Evolutionary conservation across 2,329 filamentous ascomycete genomes (phyloP), one percentile per base, ranked within the genome.

Genomic region (Colletotrichum liaoningense): DNA sequence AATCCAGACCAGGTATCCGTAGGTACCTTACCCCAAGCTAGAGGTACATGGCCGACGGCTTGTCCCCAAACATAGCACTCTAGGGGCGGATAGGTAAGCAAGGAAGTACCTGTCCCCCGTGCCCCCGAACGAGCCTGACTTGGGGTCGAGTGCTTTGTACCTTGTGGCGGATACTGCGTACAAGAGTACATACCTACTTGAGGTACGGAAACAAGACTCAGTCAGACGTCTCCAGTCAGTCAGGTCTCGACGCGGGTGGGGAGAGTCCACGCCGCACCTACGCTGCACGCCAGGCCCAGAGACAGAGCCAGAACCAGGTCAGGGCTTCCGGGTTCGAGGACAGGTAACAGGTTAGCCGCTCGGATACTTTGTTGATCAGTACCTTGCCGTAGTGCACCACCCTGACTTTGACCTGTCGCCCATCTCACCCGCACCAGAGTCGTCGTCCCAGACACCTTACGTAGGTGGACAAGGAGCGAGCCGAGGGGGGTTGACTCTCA

Each of bases 291-390:
- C 65, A 69, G 65, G 63, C 28, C 57, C 63, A 56, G 46, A 67
- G 64, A 67, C 71, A 69, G 65, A 69, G 38, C 57, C 63, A 56
- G 33, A 67, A 70, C 70, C 71, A 71, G 71, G 71, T 73, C 71
- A 73, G 71, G 71, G 71, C 67, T 58, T 55, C 35, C 67, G 67
- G 71, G 67, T 73, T 65, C 60, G 60, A 73, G 60, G 56, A 58
- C 57, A 65, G 52, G 49, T 22, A 42, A 30, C 52, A 22, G 16
- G 63, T 22, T 55, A 60, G 65, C 52, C 63, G 58, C 60, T 72
- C 46, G 65, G 69, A 28, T 59, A 72, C 69, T 72, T 72, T 38
- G 59, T 16, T 59, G 59, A 69, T 72, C 66, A 59, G 70, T 64
- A 38, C 67, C 60, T 59, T 60, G 30, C 26, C 70, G 59, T 63